Conservation (phyloP, 345 rosid genomes). For the Adansonia digitata region DNA sequence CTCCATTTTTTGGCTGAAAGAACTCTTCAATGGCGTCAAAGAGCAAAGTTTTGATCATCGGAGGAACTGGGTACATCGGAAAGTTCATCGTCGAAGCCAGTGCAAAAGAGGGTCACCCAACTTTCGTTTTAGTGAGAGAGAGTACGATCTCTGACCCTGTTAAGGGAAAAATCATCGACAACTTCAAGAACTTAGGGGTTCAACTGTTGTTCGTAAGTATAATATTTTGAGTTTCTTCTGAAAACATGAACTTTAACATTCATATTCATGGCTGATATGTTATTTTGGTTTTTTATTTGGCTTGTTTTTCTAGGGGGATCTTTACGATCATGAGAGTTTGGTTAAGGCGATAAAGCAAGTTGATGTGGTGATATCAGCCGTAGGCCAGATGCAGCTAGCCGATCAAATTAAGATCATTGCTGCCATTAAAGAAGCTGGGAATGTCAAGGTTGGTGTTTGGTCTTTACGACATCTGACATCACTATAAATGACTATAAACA, state of each 20-base stretch:
- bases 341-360: slow-evolving; percentile 66
- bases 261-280: not conserved
- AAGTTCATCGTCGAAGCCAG: slow-evolving; percentile 62
- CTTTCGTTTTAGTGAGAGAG: slow-evolving; percentile 61
- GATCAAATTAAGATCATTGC: slow-evolving; percentile 76
- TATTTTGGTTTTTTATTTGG: not conserved
- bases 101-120: slow-evolving; percentile 50
- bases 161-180: slow-evolving; percentile 45
- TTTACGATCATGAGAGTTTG: slow-evolving; percentile 60
- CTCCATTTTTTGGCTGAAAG: not conserved
- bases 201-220: slow-evolving; percentile 45
- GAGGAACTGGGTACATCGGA: slow-evolving; percentile 77
- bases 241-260: too few species aligned
- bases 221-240: not conserved
- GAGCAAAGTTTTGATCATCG: slow-evolving; percentile 65
- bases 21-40: slow-evolving; percentile 40
- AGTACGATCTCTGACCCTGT: slow-evolving; percentile 43
- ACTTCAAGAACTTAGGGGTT: slow-evolving; percentile 54
- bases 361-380: slow-evolving; percentile 76
- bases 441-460: slow-evolving; percentile 49
- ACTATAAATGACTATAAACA: too few species aligned
- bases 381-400: slow-evolving; percentile 41
- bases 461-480: not conserved
- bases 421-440: slow-evolving; percentile 86
- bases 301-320: slow-evolving; percentile 41